phyloP scores from a whole-genome alignment of 2,329 filamentous ascomycete species.

The Apiospora marii region DNA sequence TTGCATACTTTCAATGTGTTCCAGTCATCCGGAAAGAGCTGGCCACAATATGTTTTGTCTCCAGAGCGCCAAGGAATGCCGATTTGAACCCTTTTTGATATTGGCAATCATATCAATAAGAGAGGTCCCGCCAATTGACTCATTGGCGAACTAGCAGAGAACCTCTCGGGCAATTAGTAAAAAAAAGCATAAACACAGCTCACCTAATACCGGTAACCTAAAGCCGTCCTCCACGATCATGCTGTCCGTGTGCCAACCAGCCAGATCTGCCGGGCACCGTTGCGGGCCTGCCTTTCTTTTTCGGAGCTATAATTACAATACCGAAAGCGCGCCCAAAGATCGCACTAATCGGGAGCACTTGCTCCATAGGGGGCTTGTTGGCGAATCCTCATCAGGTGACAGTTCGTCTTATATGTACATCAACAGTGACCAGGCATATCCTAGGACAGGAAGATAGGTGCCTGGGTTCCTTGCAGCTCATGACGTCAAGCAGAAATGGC shows the following conservation, averaged over 20 bases:
- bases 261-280: not conserved
- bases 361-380: not conserved
- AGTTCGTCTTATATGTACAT: slow-evolving; percentile 14
- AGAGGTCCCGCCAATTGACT: not conserved
- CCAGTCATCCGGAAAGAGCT: not conserved
- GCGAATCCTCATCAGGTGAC: not conserved
- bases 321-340: not conserved
- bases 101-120: not conserved
- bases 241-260: too few species aligned
- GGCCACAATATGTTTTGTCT: not conserved
- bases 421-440: not conserved
- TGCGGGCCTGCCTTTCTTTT: not conserved
- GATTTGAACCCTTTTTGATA: not conserved
- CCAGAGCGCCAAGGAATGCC: not conserved
- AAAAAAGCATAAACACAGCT: not conserved
- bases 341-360: not conserved
- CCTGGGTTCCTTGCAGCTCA: not conserved
- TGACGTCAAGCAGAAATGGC: not conserved
- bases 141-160: not conserved
- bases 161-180: not conserved
- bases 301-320: not conserved
- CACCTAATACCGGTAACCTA: not conserved
- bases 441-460: not conserved
- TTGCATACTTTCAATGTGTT: not conserved
- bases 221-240: not conserved